A percentile compares a stretch with the other conserved stretches of the same genome.
Evolutionary conservation across 148 eudicot genomes (phyloP).

Genomic region (Pouteria glomerata): DNA sequence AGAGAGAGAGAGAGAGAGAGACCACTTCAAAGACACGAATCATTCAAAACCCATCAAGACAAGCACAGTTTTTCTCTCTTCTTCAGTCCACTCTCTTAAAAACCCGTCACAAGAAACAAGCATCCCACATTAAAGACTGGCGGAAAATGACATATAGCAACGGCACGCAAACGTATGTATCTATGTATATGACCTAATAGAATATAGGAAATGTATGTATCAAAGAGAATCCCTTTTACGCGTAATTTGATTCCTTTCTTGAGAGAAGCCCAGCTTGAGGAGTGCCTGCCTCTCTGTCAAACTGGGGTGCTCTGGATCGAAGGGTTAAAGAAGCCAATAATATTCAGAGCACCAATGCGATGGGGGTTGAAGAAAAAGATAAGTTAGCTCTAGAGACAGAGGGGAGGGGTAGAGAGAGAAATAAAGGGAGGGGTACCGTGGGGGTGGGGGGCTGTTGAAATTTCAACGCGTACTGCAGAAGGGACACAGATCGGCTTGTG

Average conservation of each 20-base stretch:
- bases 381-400: too few species aligned
- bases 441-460: constrained; percentile 17
- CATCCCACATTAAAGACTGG: constrained; percentile 33
- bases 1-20: constrained; percentile 10
- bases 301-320: not conserved
- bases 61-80: constrained; percentile 4
- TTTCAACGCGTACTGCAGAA: constrained; percentile 39
- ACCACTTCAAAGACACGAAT: not conserved
- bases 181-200: not conserved
- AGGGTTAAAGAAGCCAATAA: not conserved
- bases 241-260: constrained; percentile 25
- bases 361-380: constrained; percentile 14
- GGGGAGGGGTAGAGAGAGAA: too few species aligned
- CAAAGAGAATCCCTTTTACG: not conserved
- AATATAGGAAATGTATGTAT: not conserved
- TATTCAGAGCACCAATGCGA: constrained; percentile 17
- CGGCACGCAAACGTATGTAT: constrained; percentile 5
- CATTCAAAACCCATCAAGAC: constrained; percentile 15
- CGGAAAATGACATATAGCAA: constrained; percentile 33
- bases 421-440: not conserved
- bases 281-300: not conserved
- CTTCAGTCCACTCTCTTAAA: constrained; percentile 18
- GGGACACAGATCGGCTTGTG: constrained; percentile 14
- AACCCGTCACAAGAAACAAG: constrained; percentile 24
- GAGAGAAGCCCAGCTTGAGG: constrained; percentile 15